A percentile compares a stretch with the other conserved stretches of the same genome.
Evolutionary conservation across 352 stramenopile genomes (phyloP).

Genomic region (Globisporangium sylvaticum): DNA sequence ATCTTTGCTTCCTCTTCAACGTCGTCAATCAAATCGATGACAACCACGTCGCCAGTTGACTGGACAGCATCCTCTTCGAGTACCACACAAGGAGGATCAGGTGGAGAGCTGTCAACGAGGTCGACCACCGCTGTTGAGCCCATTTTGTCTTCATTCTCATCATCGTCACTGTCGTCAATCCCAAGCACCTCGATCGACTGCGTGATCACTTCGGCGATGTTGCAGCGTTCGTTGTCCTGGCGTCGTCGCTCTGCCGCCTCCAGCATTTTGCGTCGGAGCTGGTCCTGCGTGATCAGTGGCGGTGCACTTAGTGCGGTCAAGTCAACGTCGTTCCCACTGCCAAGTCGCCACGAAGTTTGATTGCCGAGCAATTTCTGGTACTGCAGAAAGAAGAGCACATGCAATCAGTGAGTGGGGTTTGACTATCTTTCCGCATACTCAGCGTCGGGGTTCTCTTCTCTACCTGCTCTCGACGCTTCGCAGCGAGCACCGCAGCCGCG

Average conservation of each 20-base stretch:
- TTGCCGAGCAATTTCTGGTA: conserved; percentile 4
- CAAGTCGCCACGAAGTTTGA: not conserved
- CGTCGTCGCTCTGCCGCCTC: conserved; percentile 54
- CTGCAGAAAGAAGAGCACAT: not conserved
- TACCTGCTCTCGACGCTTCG: conserved; percentile 37
- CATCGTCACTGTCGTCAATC: conserved; percentile 49
- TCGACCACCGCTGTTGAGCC: not conserved
- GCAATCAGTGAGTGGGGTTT: not conserved
- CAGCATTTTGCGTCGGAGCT: conserved; percentile 33
- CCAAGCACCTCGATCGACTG: conserved; percentile 34
- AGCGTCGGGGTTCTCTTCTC: not conserved
- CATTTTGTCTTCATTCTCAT: conserved; percentile 17
- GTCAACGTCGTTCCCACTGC: not conserved
- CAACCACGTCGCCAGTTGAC: not conserved
- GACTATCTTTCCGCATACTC: not conserved
- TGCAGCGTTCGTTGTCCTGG: conserved; percentile 34
- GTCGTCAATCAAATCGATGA: conserved; percentile 22
- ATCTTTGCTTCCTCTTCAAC: conserved; percentile 8
- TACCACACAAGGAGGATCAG: not conserved
- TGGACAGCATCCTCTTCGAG: not conserved
- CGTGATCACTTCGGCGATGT: conserved; percentile 8
- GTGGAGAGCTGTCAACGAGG: not conserved
- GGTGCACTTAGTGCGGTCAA: not conserved
- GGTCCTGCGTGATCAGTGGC: not conserved
- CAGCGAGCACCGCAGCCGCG: conserved; percentile 32